A percentile compares a stretch with the other conserved stretches of the same genome.
phyloP scores from a whole-genome alignment of 352 stramenopile species.

The Phytophthora pseudosyringae region DNA sequence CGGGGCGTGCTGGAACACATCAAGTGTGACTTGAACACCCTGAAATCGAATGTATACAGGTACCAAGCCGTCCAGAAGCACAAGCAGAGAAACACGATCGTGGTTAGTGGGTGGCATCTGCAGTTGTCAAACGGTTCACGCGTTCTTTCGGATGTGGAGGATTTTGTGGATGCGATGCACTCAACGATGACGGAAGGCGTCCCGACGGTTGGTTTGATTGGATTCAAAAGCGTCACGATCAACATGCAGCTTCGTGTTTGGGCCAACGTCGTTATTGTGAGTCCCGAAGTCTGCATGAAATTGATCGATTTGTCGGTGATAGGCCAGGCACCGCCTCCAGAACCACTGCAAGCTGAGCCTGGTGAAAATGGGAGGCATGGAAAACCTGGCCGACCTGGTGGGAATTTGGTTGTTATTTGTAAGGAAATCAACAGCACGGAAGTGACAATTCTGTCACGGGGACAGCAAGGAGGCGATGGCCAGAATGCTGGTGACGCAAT shows the following conservation, averaged over 20 bases:
- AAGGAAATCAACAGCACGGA: not conserved
- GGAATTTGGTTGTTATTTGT: not conserved
- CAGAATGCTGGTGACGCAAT: not conserved
- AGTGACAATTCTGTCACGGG: not conserved
- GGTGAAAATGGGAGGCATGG: not conserved
- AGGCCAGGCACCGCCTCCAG: not conserved
- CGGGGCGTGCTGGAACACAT: not conserved
- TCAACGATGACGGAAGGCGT: not conserved
- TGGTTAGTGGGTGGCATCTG: not conserved
- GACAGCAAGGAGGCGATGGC: not conserved
- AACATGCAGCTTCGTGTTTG: not conserved
- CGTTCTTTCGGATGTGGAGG: not conserved
- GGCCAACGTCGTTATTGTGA: conserved; percentile 2
- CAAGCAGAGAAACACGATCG: not conserved
- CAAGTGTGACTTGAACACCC: not conserved
- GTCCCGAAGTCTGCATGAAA: not conserved
- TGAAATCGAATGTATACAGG: not conserved
- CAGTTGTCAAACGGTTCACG: not conserved
- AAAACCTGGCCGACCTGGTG: not conserved
- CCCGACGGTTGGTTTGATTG: not conserved
- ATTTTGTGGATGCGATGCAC: not conserved
- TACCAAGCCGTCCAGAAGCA: not conserved
- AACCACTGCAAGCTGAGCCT: not conserved
- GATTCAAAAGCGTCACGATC: conserved; percentile 3
- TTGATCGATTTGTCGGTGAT: not conserved